These are phyloP conservation scores for Crithidia expoeki DNA, from an alignment of 208 protist species.

Conservation along the genomic window DNA sequence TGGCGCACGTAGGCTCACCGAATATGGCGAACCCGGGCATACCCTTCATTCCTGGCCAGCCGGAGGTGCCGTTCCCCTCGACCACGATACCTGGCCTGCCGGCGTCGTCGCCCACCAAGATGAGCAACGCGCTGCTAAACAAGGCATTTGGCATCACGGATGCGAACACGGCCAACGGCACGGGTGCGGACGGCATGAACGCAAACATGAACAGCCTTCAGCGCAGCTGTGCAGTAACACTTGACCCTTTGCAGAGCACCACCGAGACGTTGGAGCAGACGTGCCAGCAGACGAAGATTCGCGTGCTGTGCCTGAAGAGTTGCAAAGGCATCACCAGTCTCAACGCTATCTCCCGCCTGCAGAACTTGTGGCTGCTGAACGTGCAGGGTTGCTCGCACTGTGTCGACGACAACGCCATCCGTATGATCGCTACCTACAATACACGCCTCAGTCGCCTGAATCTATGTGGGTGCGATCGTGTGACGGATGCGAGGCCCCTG, in stretches of 20 bases:
- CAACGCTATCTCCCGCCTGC: slow-evolving; percentile 46
- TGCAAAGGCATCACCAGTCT: slow-evolving; percentile 72
- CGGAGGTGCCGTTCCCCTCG: slow-evolving; percentile 20
- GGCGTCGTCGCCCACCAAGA: slow-evolving; percentile 29
- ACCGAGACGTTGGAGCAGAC: slow-evolving; percentile 66
- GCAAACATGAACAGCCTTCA: slow-evolving; percentile 40
- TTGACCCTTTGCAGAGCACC: slow-evolving; percentile 51
- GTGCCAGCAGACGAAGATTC: slow-evolving; percentile 61
- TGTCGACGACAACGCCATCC: slow-evolving; percentile 59
- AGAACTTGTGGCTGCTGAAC: slow-evolving; percentile 72
- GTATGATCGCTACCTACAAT: slow-evolving; percentile 62
- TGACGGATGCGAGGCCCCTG: slow-evolving; percentile 59
- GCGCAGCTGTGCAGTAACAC: slow-evolving; percentile 43
- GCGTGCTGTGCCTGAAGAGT: slow-evolving; percentile 59
- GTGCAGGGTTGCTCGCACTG: slow-evolving; percentile 64
- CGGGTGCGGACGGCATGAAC: slow-evolving; percentile 45
- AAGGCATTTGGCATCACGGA: slow-evolving; percentile 34
- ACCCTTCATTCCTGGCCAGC: slow-evolving; percentile 21
- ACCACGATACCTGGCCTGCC: slow-evolving; percentile 18
- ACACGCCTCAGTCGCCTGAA: slow-evolving; percentile 73
- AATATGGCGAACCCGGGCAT: slow-evolving; percentile 18
- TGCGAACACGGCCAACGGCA: slow-evolving; percentile 15
- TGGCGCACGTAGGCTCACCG: slow-evolving; percentile 13
- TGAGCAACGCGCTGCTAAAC: slow-evolving; percentile 34
- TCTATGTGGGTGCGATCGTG: slow-evolving; percentile 65